phyloP scores from a whole-genome alignment of 176 grass and related monocot genomes.

The Oryza officinalis region DNA sequence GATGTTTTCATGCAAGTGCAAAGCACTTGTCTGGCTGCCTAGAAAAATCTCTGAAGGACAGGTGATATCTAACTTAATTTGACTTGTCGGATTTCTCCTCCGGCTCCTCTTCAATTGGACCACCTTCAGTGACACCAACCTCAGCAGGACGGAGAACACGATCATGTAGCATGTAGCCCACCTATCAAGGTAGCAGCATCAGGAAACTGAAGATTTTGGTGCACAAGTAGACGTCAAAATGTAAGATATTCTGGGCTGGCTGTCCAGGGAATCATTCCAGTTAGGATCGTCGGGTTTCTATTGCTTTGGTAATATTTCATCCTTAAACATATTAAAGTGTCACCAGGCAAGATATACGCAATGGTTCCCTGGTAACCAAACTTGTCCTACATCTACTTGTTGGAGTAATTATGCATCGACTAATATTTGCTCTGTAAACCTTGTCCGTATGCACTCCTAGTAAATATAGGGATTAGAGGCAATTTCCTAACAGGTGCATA shows the following conservation, averaged over 20 bases:
- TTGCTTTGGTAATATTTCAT: neutral
- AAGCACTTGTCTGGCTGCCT: neutral
- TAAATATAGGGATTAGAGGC: neutral
- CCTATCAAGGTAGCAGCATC: neutral
- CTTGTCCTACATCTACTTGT: neutral
- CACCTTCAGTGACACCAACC: conserved; percentile 53
- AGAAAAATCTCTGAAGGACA: neutral
- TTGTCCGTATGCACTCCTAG: neutral
- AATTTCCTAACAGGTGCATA: neutral
- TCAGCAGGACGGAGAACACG: conserved; percentile 65
- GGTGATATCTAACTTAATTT: neutral
- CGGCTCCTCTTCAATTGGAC: conserved; percentile 25
- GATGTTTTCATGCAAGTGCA: neutral
- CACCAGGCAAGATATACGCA: neutral
- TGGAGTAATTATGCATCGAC: neutral
- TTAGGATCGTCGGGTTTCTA: neutral
- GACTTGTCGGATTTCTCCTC: conserved; percentile 27
- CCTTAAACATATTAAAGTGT: neutral
- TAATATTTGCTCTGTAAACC: neutral
- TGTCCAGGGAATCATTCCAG: neutral
- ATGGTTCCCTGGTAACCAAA: neutral
- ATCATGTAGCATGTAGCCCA: conserved; percentile 63
- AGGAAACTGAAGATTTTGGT: neutral
- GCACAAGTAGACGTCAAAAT: neutral
- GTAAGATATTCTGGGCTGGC: neutral